A percentile compares a stretch with the other conserved stretches of the same genome.
These are phyloP conservation scores for Lodderomyces oxycetoniae DNA, from an alignment of 1,139 yeast species.

Conservation along the genomic window DNA sequence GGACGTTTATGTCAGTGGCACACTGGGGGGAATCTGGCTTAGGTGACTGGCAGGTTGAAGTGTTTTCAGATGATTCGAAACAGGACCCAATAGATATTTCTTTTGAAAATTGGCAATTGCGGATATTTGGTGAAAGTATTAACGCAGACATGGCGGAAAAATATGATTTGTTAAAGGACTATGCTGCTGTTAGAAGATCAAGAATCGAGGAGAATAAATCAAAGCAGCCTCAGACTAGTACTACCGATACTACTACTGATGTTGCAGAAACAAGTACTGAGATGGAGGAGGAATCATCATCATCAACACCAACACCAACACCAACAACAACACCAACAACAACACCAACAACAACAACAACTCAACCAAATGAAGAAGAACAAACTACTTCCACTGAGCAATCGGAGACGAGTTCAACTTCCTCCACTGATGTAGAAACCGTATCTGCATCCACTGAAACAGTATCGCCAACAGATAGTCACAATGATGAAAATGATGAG, in stretches of 20 bases:
- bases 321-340: slow-evolving; percentile 2
- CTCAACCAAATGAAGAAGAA: slow-evolving; percentile 1
- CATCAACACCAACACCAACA: slow-evolving; percentile 4
- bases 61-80: slow-evolving; percentile 28
- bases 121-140: slow-evolving; percentile 74
- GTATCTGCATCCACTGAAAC: slow-evolving; percentile 6
- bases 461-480: slow-evolving; percentile 10
- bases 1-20: slow-evolving; percentile 98
- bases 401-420: not conserved
- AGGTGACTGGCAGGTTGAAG: slow-evolving; percentile 81
- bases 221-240: slow-evolving; percentile 4
- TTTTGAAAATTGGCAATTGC: slow-evolving; percentile 69
- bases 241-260: slow-evolving; percentile 4
- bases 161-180: slow-evolving; percentile 37
- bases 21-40: slow-evolving; percentile 90
- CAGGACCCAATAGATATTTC: slow-evolving; percentile 33
- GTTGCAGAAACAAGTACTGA: slow-evolving; percentile 1
- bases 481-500: slow-evolving; percentile 15
- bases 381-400: slow-evolving; percentile 6
- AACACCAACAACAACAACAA: no score
- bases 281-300: slow-evolving; percentile 4
- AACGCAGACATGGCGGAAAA: slow-evolving; percentile 58
- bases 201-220: slow-evolving; percentile 5
- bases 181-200: slow-evolving; percentile 35
- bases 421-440: not conserved